A percentile compares a stretch with the other conserved stretches of the same genome.
phyloP scores from a whole-genome alignment of 2,329 filamentous ascomycete genomes.

The Colletotrichum euphorbiae region DNA sequence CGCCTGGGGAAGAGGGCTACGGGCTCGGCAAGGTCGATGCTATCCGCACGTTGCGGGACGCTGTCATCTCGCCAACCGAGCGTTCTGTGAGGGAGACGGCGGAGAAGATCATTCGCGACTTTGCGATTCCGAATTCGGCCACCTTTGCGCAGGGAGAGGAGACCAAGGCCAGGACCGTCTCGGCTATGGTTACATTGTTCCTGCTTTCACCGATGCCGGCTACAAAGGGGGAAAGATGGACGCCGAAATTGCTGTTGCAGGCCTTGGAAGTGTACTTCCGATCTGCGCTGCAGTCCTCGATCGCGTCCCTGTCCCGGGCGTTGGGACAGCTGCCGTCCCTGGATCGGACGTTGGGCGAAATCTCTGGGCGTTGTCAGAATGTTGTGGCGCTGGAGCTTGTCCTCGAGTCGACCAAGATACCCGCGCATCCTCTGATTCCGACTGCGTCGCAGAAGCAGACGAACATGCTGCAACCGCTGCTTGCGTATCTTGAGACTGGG shows the following conservation, averaged over 20 bases:
- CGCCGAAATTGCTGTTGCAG: constrained; percentile 78
- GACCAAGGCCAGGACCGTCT: constrained; percentile 77
- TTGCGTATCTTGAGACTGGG: constrained; percentile 85
- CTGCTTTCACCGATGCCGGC: constrained; percentile 78
- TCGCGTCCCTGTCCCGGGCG: constrained; percentile 79
- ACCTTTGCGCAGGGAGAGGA: constrained; percentile 78
- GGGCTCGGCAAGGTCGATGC: constrained; percentile 80
- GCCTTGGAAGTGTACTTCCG: constrained; percentile 86
- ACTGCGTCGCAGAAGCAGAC: constrained; percentile 46
- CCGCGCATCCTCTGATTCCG: constrained; percentile 74
- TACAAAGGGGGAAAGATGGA: constrained; percentile 65
- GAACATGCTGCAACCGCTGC: constrained; percentile 77
- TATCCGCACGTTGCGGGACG: constrained; percentile 76
- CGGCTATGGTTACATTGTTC: constrained; percentile 82
- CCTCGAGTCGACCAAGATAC: constrained; percentile 75
- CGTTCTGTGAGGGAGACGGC: constrained; percentile 77
- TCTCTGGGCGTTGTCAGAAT: constrained; percentile 88
- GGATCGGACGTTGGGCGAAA: constrained; percentile 83
- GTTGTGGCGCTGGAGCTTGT: constrained; percentile 88
- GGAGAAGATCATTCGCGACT: constrained; percentile 85
- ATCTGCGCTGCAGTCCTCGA: constrained; percentile 81
- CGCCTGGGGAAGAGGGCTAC: constrained; percentile 78
- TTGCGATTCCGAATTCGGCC: constrained; percentile 72
- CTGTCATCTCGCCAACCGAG: constrained; percentile 78
- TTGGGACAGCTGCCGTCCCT: constrained; percentile 84